phyloP scores from a whole-genome alignment of 768 basidiomycete species.

The Xerocomus potaroensis region DNA sequence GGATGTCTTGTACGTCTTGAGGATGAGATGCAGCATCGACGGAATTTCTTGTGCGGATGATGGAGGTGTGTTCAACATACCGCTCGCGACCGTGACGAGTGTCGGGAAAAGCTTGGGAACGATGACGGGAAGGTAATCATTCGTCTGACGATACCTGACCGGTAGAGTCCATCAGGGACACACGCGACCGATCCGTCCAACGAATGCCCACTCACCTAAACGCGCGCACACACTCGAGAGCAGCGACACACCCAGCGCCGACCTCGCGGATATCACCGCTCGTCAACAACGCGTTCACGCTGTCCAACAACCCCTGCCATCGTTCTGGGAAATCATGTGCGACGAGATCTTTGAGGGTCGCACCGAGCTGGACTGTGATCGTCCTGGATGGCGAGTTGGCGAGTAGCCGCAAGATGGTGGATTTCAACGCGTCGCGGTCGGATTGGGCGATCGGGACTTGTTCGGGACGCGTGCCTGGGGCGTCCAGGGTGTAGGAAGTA shows the following conservation, averaged over 20 bases:
- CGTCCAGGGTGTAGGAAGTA: conserved; percentile 55
- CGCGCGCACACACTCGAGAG: conserved; percentile 74
- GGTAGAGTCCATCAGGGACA: conserved; percentile 40
- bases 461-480: conserved; percentile 47
- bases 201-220: conserved; percentile 25
- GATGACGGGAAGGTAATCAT: conserved; percentile 55
- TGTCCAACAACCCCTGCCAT: conserved; percentile 69
- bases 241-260: conserved; percentile 74
- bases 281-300: conserved; percentile 57
- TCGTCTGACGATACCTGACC: conserved; percentile 65
- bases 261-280: conserved; percentile 69
- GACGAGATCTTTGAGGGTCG: conserved; percentile 67
- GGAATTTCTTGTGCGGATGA: conserved; percentile 66
- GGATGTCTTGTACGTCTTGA: conserved; percentile 83
- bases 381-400: conserved; percentile 59
- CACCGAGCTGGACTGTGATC: conserved; percentile 74
- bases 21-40: conserved; percentile 77
- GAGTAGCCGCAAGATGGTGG: conserved; percentile 64
- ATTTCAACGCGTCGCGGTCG: conserved; percentile 72
- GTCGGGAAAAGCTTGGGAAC: conserved; percentile 66
- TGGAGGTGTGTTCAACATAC: conserved; percentile 63
- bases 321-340: conserved; percentile 72
- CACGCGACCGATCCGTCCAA: too few relatives aligned
- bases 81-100: conserved; percentile 67
- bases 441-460: conserved; percentile 56